These are phyloP conservation scores for Metarhizium brunneum DNA, from an alignment of 2,329 filamentous ascomycete genomes.

Conservation along the genomic window DNA sequence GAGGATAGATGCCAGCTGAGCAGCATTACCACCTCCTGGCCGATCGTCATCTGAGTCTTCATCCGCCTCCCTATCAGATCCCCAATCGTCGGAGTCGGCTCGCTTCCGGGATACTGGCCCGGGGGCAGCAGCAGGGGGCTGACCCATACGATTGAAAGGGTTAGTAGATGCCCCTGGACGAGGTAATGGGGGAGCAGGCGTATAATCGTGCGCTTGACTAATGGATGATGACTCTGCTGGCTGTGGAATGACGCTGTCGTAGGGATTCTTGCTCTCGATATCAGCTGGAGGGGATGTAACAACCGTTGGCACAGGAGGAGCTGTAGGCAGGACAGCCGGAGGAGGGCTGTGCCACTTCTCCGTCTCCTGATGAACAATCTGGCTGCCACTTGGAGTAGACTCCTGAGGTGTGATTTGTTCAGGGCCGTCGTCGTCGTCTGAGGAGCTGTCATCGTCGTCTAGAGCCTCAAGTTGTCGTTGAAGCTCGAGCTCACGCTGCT, in stretches of 20 bases:
- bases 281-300: conserved; percentile 49
- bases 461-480: conserved; percentile 74
- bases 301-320: conserved; percentile 41
- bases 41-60: conserved; percentile 71
- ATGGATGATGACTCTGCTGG: conserved; percentile 43
- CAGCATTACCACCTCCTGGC: conserved; percentile 73
- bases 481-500: conserved; percentile 81
- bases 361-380: conserved; percentile 43
- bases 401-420: conserved; percentile 57
- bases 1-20: conserved; percentile 85
- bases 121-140: conserved; percentile 43
- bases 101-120: conserved; percentile 43
- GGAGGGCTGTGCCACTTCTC: conserved; percentile 44
- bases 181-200: conserved; percentile 25
- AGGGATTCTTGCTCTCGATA: conserved; percentile 85
- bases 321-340: conserved; percentile 32
- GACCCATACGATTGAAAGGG: conserved; percentile 82
- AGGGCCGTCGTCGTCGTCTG: conserved; percentile 70
- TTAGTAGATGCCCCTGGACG: conserved; percentile 69
- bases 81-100: conserved; percentile 65
- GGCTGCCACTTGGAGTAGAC: conserved; percentile 42
- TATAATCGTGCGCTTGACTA: conserved; percentile 24
- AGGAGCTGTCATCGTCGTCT: conserved; percentile 65
- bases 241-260: conserved; percentile 81
- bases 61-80: conserved; percentile 56